Percentiles rank a stretch among this genome's conserved stretches.
Conservation (phyloP, 495 filamentous ascomycete genomes). For the Glonium stellatum region DNA sequence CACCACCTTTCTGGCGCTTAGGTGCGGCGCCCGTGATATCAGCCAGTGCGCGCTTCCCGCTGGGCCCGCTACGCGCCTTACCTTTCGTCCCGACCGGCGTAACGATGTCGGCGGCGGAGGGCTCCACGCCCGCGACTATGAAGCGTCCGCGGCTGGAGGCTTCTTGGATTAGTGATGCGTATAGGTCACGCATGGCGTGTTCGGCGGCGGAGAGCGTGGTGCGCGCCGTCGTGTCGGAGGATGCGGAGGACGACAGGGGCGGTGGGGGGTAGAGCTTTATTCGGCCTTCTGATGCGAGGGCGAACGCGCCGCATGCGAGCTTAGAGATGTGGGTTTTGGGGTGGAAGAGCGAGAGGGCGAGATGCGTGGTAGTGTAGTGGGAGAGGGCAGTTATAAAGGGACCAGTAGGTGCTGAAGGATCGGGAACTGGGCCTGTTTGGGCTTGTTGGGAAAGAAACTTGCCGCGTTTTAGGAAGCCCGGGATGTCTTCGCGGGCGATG, state of each 20-base stretch:
- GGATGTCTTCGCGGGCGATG: slow-evolving; percentile 27
- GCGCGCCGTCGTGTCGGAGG: background rate
- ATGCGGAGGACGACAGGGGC: background rate
- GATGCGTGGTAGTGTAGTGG: slow-evolving; percentile 28
- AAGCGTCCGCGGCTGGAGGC: slow-evolving; percentile 22
- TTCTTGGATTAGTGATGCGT: slow-evolving; percentile 20
- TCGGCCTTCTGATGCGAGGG: slow-evolving; percentile 25
- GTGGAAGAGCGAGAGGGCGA: slow-evolving; percentile 29
- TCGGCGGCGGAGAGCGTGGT: slow-evolving; percentile 9
- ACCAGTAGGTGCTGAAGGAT: background rate
- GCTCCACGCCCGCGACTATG: slow-evolving; percentile 5
- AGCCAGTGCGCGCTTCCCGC: background rate
- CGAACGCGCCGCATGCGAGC: slow-evolving; percentile 28
- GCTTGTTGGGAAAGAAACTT: slow-evolving; percentile 9
- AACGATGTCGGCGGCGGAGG: background rate
- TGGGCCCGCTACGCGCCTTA: background rate
- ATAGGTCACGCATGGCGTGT: slow-evolving; percentile 20
- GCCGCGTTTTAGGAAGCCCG: slow-evolving; percentile 25
- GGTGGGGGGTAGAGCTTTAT: slow-evolving; percentile 22
- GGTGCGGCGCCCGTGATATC: background rate
- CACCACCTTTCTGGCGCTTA: background rate
- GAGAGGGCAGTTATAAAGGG: slow-evolving; percentile 32
- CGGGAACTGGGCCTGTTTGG: background rate
- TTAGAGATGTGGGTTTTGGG: slow-evolving; percentile 25
- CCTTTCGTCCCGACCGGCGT: background rate